phyloP scores from a whole-genome alignment of 495 filamentous ascomycete genomes.

The Penicillium paxilli region DNA sequence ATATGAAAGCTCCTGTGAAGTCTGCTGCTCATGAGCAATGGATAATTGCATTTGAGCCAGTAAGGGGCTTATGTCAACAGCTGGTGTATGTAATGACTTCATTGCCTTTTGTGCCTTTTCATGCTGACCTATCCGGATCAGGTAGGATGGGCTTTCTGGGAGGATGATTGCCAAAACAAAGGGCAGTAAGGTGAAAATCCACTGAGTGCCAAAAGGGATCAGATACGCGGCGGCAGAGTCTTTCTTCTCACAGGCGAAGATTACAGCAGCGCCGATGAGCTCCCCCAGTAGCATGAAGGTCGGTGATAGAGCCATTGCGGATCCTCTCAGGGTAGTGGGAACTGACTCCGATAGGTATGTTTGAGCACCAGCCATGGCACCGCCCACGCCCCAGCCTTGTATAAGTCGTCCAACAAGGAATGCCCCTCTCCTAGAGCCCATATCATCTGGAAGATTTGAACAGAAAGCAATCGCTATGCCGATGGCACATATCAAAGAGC shows the following conservation, averaged over 20 bases:
- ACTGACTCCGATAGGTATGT: constrained; percentile 49
- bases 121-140: constrained; percentile 11
- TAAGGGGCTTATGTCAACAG: constrained; percentile 3
- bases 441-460: constrained; percentile 25
- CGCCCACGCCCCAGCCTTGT: constrained; percentile 41
- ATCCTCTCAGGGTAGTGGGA: constrained; percentile 37
- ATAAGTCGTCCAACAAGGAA: constrained; percentile 31
- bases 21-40: constrained; percentile 21
- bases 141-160: constrained; percentile 19
- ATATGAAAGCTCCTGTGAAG: constrained; percentile 26
- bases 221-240: constrained; percentile 7
- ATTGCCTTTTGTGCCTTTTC: constrained; percentile 9
- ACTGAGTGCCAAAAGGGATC: constrained; percentile 28
- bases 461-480: constrained; percentile 36
- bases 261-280: constrained; percentile 40
- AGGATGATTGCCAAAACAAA: constrained; percentile 12
- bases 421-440: constrained; percentile 22
- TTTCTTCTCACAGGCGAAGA: constrained; percentile 24
- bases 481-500: constrained; percentile 35
- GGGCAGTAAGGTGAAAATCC: constrained; percentile 22
- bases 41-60: constrained; percentile 16
- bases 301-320: constrained; percentile 41
- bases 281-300: constrained; percentile 45
- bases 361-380: constrained; percentile 40
- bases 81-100: constrained; percentile 6